Evolutionary conservation across 2,329 filamentous ascomycete species (phyloP).

Genomic region (Pseudogymnoascus sp.): DNA sequence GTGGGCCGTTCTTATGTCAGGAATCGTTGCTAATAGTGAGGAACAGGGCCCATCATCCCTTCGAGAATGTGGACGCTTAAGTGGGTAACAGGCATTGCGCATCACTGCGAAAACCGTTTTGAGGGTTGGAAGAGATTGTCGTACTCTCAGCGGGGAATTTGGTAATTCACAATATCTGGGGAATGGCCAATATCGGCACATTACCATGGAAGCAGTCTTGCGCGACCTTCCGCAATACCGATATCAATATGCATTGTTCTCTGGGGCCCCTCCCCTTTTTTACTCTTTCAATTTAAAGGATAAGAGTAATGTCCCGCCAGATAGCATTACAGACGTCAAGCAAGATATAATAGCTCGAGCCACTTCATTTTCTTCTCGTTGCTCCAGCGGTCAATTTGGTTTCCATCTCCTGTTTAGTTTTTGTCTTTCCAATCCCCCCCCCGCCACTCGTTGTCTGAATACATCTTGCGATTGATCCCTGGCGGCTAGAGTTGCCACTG

Average conservation of each 20-base stretch:
- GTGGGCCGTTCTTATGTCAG: neutral
- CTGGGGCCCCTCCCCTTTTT: neutral
- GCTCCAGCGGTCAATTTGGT: neutral
- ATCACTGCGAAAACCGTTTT: conserved; percentile 3
- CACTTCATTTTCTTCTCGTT: neutral
- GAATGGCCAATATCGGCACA: conserved; percentile 5
- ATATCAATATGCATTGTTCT: neutral
- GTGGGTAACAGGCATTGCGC: conserved; percentile 8
- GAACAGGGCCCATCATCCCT: neutral
- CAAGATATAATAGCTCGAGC: conserved; percentile 3
- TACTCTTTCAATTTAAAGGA: neutral
- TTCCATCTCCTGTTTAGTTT: neutral
- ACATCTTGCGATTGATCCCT: neutral
- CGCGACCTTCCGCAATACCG: conserved; percentile 8
- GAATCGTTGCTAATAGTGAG: conserved; percentile 3
- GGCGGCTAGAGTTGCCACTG: conserved; percentile 8
- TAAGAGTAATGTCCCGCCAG: neutral
- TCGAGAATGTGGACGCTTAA: conserved; percentile 4
- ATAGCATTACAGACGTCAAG: conserved; percentile 2
- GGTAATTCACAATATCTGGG: conserved; percentile 3
- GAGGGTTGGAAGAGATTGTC: conserved; percentile 1
- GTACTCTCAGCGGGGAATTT: neutral
- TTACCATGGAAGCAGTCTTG: neutral
- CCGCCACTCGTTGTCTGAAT: conserved; percentile 1
- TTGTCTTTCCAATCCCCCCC: neutral